A percentile compares a stretch with the other conserved stretches of the same genome.
Conservation (phyloP, 768 basidiomycete species). For the Termitomyces sp. region DNA sequence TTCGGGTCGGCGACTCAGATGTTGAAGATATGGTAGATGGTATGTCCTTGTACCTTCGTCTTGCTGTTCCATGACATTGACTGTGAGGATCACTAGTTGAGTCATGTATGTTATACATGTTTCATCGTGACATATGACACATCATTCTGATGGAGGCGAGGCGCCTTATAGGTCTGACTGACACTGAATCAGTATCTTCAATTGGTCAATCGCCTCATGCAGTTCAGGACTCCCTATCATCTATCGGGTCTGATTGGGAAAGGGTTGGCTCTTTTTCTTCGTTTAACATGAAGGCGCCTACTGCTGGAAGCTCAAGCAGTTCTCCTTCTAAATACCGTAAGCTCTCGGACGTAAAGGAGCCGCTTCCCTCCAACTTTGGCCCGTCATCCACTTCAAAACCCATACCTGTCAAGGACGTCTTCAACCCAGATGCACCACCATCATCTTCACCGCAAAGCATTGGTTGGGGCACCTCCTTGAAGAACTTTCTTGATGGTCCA, state of each 20-base stretch:
- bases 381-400: neutral
- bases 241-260: slow-evolving; percentile 7
- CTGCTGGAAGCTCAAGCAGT: neutral
- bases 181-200: slow-evolving; percentile 1
- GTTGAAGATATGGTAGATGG: slow-evolving; percentile 7
- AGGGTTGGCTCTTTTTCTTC: neutral
- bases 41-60: neutral
- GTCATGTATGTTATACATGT: neutral
- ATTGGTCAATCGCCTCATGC: neutral
- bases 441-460: neutral
- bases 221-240: slow-evolving; percentile 4
- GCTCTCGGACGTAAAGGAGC: neutral
- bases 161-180: slow-evolving; percentile 10
- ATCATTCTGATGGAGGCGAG: neutral
- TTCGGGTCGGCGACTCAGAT: slow-evolving; percentile 10
- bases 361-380: neutral
- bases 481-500: slow-evolving; percentile 6
- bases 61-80: neutral
- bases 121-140: neutral
- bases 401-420: neutral
- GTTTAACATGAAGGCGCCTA: neutral
- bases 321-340: slow-evolving; percentile 15
- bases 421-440: neutral
- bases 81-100: neutral
- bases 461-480: neutral